Percentiles rank a stretch among this genome's conserved stretches.
These are phyloP conservation scores for Paraleonurus japonicus DNA, from an alignment of 257 asterid species.

Conservation along the genomic window DNA sequence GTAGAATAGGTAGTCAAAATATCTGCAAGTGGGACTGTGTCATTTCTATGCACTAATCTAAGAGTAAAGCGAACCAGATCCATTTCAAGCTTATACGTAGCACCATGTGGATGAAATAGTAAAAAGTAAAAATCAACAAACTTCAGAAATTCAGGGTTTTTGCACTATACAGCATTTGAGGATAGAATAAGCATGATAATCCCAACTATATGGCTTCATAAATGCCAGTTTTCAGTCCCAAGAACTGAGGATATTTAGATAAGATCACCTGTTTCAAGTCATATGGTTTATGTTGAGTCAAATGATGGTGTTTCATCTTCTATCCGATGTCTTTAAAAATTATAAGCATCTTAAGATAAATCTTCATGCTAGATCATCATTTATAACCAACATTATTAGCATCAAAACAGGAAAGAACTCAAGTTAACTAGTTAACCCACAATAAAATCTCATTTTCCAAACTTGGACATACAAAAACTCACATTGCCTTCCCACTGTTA, in stretches of 20 bases:
- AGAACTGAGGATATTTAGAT: not conserved
- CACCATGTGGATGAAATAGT: not conserved
- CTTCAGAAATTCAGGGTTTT: not conserved
- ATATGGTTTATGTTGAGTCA: not conserved
- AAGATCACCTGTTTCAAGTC: not conserved
- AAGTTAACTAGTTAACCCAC: not conserved
- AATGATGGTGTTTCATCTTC: not conserved
- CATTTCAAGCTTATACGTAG: not conserved
- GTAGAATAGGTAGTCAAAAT: constrained; percentile 91
- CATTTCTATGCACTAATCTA: constrained; percentile 8
- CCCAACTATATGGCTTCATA: not conserved
- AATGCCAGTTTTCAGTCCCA: not conserved
- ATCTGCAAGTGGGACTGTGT: constrained; percentile 51
- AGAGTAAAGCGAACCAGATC: no score
- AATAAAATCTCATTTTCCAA: not conserved
- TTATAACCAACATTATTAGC: not conserved
- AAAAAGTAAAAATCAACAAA: not conserved
- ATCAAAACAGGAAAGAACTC: not conserved
- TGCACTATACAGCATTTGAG: not conserved
- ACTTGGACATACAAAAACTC: constrained; percentile 34
- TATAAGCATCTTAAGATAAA: constrained; percentile 4
- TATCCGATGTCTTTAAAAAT: not conserved
- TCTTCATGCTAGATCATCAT: not conserved
- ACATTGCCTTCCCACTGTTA: constrained; percentile 71
- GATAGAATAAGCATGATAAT: not conserved